phyloP scores from a whole-genome alignment of 805 yeast species.

The Nakazawaea siamensis region DNA sequence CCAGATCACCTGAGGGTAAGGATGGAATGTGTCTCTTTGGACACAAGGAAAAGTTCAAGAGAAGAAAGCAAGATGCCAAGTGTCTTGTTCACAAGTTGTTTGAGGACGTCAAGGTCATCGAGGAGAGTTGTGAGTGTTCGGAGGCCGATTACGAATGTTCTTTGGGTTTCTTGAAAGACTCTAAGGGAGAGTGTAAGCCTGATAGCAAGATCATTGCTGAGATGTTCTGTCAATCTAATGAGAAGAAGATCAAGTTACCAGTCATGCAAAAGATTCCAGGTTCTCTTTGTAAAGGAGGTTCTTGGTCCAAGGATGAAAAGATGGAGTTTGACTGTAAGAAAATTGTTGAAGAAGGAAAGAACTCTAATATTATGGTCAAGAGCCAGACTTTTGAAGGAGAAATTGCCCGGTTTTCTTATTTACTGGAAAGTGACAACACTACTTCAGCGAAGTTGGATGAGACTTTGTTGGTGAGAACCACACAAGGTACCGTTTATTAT shows the following conservation, averaged over 20 bases:
- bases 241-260: slow-evolving; percentile 15
- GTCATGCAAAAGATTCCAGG: slow-evolving; percentile 19
- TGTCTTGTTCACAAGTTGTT: slow-evolving; percentile 50
- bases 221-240: slow-evolving; percentile 14
- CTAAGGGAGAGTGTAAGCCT: slow-evolving; percentile 40
- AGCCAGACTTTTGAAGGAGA: slow-evolving; percentile 41
- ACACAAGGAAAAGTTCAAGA: slow-evolving; percentile 47
- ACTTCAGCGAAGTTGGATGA: slow-evolving; percentile 50
- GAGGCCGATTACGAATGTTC: slow-evolving; percentile 67
- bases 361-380: slow-evolving; percentile 25
- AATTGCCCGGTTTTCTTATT: slow-evolving; percentile 49
- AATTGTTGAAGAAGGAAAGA: slow-evolving; percentile 13
- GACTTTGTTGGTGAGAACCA: slow-evolving; percentile 54
- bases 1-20: slow-evolving; percentile 24
- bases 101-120: slow-evolving; percentile 35
- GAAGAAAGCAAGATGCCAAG: slow-evolving; percentile 58
- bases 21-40: slow-evolving; percentile 54
- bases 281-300: slow-evolving; percentile 20
- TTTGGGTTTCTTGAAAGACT: slow-evolving; percentile 31
- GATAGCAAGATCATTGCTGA: slow-evolving; percentile 12
- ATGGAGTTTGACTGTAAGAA: slow-evolving; percentile 29
- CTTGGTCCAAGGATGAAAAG: slow-evolving; percentile 15
- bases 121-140: slow-evolving; percentile 57
- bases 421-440: slow-evolving; percentile 37
- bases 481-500: slow-evolving; percentile 41